phyloP scores from a whole-genome alignment of 1,139 yeast genomes.

The Scheffersomyces stambukii region DNA sequence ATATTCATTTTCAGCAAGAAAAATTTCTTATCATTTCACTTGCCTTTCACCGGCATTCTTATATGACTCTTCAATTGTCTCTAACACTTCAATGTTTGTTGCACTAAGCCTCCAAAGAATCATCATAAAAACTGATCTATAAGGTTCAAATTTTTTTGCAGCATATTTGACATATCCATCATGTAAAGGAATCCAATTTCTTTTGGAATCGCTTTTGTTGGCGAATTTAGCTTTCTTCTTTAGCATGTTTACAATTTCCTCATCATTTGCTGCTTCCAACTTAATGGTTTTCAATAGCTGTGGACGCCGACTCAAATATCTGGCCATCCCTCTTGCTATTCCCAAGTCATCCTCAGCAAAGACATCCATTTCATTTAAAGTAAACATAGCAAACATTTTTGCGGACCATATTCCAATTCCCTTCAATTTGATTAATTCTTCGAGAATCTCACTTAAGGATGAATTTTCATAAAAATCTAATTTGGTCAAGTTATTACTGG shows the following conservation, averaged over 20 bases:
- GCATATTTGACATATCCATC: slow-evolving; percentile 54
- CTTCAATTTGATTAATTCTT: slow-evolving; percentile 55
- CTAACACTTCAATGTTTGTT: slow-evolving; percentile 52
- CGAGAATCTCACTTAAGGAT: slow-evolving; percentile 46
- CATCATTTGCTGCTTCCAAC: slow-evolving; percentile 24
- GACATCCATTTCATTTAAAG: slow-evolving; percentile 60
- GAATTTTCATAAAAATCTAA: slow-evolving; percentile 32
- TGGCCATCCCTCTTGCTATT: slow-evolving; percentile 73
- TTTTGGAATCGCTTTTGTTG: slow-evolving; percentile 33
- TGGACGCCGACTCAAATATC: slow-evolving; percentile 57
- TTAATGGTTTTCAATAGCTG: slow-evolving; percentile 42
- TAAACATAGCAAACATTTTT: slow-evolving; percentile 78
- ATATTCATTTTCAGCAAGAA: no score
- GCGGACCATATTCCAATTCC: slow-evolving; percentile 94
- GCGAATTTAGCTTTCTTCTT: slow-evolving; percentile 35
- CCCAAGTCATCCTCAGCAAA: slow-evolving; percentile 83
- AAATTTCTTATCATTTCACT: no score
- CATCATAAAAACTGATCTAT: slow-evolving; percentile 65
- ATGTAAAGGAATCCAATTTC: slow-evolving; percentile 60
- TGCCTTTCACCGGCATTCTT: no score
- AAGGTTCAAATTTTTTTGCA: slow-evolving; percentile 62
- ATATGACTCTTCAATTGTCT: slow-evolving; percentile 13
- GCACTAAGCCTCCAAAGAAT: slow-evolving; percentile 68
- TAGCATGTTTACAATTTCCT: slow-evolving; percentile 23
- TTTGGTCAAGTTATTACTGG: slow-evolving; percentile 32